Evolutionary conservation across 108 stramenopile species (phyloP).

Genomic region (Nitzschia sp.): DNA sequence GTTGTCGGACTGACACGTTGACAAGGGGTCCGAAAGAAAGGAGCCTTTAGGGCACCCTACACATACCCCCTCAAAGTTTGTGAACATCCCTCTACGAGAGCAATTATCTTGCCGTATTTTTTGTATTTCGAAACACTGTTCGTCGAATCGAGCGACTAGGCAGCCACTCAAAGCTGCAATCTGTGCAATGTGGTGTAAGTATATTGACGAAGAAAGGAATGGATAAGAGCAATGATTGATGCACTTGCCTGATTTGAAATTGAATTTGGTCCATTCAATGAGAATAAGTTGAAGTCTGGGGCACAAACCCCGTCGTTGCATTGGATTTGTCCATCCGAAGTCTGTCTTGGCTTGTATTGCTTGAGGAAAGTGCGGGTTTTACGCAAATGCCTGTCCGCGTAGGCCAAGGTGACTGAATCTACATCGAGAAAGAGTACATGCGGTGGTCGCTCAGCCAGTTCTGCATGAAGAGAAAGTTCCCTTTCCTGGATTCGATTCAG

Average conservation of each 20-base stretch:
- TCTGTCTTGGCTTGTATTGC: constrained; percentile 25
- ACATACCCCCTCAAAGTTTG: neutral
- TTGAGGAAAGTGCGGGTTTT: constrained; percentile 36
- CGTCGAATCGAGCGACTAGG: constrained; percentile 1
- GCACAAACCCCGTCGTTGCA: constrained; percentile 37
- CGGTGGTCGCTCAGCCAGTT: neutral
- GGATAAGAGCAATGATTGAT: too few relatives aligned
- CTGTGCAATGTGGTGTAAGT: neutral
- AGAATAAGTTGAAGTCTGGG: constrained; percentile 31
- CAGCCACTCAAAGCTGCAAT: constrained; percentile 47
- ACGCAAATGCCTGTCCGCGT: constrained; percentile 51
- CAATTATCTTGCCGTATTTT: neutral
- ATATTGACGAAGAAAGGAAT: too few relatives aligned
- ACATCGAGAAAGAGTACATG: constrained; percentile 55
- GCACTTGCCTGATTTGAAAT: neutral
- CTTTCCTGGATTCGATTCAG: neutral
- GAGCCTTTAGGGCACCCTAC: neutral
- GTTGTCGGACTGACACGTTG: neutral
- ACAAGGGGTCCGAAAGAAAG: neutral
- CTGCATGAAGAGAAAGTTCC: neutral
- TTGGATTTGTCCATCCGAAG: constrained; percentile 5
- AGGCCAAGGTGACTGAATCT: constrained; percentile 46
- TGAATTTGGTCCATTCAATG: constrained; percentile 38
- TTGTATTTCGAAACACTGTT: constrained; percentile 1
- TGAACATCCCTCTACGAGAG: neutral